Percentiles rank a stretch among this genome's conserved stretches.
Evolutionary conservation across 306 rosid species (phyloP).

Genomic region (Fragaria vesca): DNA sequence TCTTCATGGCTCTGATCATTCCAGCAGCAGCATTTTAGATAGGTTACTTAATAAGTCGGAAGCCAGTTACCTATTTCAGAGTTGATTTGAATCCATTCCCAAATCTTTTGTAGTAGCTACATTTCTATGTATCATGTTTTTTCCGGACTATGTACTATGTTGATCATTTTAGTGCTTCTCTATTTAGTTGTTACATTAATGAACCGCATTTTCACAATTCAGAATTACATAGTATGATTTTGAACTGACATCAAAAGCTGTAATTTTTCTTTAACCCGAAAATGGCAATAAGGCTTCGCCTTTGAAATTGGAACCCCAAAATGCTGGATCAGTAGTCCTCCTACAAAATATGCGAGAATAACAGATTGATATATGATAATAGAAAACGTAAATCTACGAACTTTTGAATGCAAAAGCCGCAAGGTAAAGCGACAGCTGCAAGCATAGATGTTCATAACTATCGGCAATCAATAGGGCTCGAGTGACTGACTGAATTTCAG

Average conservation of each 20-base stretch:
- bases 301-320: background rate
- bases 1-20: constrained; percentile 18
- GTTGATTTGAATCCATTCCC: background rate
- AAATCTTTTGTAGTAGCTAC: no score
- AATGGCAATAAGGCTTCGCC: background rate
- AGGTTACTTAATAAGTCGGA: background rate
- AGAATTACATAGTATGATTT: background rate
- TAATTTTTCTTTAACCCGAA: background rate
- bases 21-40: constrained; percentile 6
- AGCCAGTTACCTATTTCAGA: background rate
- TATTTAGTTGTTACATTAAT: no score
- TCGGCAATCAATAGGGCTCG: constrained; percentile 45
- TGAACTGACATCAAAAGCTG: no score
- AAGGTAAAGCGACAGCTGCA: constrained; percentile 34
- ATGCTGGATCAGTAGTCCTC: background rate
- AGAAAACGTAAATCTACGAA: constrained; percentile 24
- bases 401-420: constrained; percentile 57
- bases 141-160: background rate
- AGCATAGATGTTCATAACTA: constrained; percentile 43
- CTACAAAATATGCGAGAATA: background rate
- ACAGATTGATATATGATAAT: background rate
- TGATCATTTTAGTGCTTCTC: background rate
- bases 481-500: constrained; percentile 35
- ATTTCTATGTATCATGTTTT: background rate
- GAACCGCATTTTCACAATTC: background rate